phyloP scores from a whole-genome alignment of 306 rosid genomes.

The Lotus japonicus region DNA sequence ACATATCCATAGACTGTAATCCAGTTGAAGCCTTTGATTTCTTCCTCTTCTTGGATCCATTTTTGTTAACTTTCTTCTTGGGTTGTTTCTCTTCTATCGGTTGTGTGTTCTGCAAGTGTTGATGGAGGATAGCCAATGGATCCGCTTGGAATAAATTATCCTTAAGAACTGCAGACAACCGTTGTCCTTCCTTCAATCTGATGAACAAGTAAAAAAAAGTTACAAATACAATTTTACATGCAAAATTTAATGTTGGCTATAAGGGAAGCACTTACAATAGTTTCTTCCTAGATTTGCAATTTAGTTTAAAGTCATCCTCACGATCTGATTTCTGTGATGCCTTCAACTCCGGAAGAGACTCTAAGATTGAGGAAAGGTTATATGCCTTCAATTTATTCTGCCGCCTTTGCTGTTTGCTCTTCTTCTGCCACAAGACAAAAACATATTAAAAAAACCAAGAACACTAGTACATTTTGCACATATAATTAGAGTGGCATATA shows the following conservation, averaged over 20 bases:
- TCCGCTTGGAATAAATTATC: constrained; percentile 48
- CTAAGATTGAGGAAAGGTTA: constrained; percentile 59
- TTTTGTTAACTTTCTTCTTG: constrained; percentile 48
- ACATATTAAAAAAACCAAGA: constrained; percentile 8
- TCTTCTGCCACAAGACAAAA: constrained; percentile 23
- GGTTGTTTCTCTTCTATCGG: constrained; percentile 51
- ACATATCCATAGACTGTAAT: constrained; percentile 53
- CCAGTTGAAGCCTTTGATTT: constrained; percentile 40
- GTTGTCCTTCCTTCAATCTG: constrained; percentile 68
- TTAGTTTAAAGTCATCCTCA: constrained; percentile 36
- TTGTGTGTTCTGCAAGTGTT: constrained; percentile 55
- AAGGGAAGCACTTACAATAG: constrained; percentile 45
- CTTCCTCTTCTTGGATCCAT: constrained; percentile 64
- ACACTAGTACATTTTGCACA: not conserved
- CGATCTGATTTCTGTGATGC: constrained; percentile 16
- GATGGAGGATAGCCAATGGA: constrained; percentile 53
- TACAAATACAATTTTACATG: not conserved
- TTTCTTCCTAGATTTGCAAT: constrained; percentile 54
- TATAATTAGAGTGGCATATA: not conserved
- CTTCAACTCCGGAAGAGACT: constrained; percentile 58
- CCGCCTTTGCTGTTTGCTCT: constrained; percentile 47
- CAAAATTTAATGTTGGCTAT: not conserved
- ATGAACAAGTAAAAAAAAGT: constrained; percentile 14
- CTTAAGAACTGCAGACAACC: constrained; percentile 44
- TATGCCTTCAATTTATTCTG: constrained; percentile 64